These are phyloP conservation scores for Colletotrichum salicis DNA, from an alignment of 2,329 filamentous ascomycete species.

Conservation along the genomic window DNA sequence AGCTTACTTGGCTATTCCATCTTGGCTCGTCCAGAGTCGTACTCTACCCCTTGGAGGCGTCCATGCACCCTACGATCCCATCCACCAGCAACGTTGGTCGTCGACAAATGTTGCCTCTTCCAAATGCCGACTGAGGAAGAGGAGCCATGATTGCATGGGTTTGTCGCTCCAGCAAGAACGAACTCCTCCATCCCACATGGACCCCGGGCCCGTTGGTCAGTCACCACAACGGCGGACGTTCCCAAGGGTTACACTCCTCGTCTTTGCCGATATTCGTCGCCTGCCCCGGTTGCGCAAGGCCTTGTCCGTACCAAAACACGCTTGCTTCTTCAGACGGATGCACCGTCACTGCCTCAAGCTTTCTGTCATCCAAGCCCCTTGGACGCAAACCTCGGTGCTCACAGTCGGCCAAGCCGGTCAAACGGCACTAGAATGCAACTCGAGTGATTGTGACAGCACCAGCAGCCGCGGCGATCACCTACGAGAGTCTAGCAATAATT, in stretches of 20 bases:
- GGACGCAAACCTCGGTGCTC: background rate
- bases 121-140: constrained; percentile 8
- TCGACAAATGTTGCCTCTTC: constrained; percentile 27
- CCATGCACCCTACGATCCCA: constrained; percentile 13
- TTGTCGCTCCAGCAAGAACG: background rate
- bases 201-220: background rate
- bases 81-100: constrained; percentile 18
- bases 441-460: background rate
- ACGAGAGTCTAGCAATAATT: background rate
- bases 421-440: constrained; percentile 7
- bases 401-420: constrained; percentile 13
- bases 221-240: background rate
- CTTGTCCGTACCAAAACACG: background rate
- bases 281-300: constrained; percentile 3
- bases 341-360: constrained; percentile 20
- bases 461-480: background rate
- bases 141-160: background rate
- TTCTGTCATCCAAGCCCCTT: constrained; percentile 27
- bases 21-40: background rate
- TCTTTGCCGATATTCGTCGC: constrained; percentile 3
- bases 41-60: background rate
- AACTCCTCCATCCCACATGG: background rate
- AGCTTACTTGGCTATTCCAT: constrained; percentile 15
- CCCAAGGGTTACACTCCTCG: constrained; percentile 9
- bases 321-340: constrained; percentile 20